Conservation (phyloP, 331 rosid genomes). For the Prunus yedoensis region DNA sequence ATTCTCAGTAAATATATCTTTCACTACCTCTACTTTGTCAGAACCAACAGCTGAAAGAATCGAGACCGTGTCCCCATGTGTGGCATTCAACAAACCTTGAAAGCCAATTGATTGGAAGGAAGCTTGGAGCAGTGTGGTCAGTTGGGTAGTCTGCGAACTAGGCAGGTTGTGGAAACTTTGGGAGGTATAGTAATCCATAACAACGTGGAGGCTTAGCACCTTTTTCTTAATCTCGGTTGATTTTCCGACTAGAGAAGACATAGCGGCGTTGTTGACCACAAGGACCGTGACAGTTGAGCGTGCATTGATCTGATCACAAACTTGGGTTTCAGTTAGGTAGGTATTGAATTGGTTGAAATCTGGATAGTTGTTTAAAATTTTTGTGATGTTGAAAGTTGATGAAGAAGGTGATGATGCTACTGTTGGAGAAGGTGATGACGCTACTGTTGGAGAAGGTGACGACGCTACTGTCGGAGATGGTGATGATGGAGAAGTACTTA, state of each 20-base stretch:
- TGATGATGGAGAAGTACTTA: background rate
- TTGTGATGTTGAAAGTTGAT: slow-evolving; percentile 33
- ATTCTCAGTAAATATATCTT: background rate
- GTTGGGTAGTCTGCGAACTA: background rate
- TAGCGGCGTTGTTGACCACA: slow-evolving; percentile 34
- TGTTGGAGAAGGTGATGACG: background rate
- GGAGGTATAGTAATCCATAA: slow-evolving; percentile 30
- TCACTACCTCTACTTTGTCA: background rate
- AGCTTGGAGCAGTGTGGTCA: slow-evolving; percentile 25
- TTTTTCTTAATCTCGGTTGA: slow-evolving; percentile 28
- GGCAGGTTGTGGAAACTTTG: slow-evolving; percentile 12
- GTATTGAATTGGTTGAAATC: slow-evolving; percentile 30
- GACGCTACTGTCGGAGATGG: background rate
- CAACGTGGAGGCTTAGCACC: slow-evolving; percentile 40
- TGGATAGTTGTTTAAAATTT: slow-evolving; percentile 29
- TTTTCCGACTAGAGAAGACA: slow-evolving; percentile 31
- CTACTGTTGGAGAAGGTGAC: background rate
- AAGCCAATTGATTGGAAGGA: slow-evolving; percentile 19
- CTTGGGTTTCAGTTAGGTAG: slow-evolving; percentile 39
- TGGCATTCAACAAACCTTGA: slow-evolving; percentile 29
- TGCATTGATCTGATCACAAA: slow-evolving; percentile 26
- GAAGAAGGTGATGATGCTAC: background rate
- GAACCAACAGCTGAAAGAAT: slow-evolving; percentile 21
- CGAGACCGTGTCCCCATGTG: background rate
- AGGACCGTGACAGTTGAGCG: slow-evolving; percentile 31